Base-by-base conservation (phyloP, 345 rosid genomes). In the Lepidium sativum region DNA sequence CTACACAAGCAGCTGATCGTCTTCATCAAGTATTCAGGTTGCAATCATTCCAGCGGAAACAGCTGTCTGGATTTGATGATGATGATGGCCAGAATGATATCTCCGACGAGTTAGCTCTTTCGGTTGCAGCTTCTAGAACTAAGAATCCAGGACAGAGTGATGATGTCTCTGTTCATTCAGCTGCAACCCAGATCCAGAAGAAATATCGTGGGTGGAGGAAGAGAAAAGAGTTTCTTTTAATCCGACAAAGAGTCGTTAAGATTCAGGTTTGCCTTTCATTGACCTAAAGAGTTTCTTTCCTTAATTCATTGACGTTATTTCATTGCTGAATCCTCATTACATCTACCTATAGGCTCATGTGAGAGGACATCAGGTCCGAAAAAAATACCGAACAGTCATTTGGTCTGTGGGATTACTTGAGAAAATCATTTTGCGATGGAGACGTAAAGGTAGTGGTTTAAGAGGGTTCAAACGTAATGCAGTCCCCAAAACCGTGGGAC, bases 321-420 rank as follows among this genome's bases (percentile, higher is more conserved):
- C 29, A 45, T 57, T 65, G 3, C 21, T 49, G 39, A n/a, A 47
- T 66, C 43, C 16, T 47, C 56, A n/a, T 35, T 45, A 34, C 16
- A 47, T 50, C 8, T 59, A 65, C 76, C 34, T 68, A 27, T 33
- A 88, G 96, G 96, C 98, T 50, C 96, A 85, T 74, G 84, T 89
- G 52, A 85, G 95, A 72, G 98, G 98, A 21, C 95, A 87, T 73
- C 98, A 89, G 71, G 95, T 81, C 20, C 84, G 97, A 78, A 89
- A 89, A 69, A 85, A 84, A 54, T 85, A 83, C 63, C 77, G 74
- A 68, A 67, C 92, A 61, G 70, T 92, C 54, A 60, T 82, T 60
- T 92, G 96, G 98, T 92, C 95, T 1, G 96, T 92, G 10, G 95
- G 96, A 52, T 77, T 92, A 45, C 77, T 92, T 55, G 98, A 89